These are phyloP conservation scores for Circinella umbellata DNA, from an alignment of 371 early-diverging fungal genomes.

Conservation along the genomic window DNA sequence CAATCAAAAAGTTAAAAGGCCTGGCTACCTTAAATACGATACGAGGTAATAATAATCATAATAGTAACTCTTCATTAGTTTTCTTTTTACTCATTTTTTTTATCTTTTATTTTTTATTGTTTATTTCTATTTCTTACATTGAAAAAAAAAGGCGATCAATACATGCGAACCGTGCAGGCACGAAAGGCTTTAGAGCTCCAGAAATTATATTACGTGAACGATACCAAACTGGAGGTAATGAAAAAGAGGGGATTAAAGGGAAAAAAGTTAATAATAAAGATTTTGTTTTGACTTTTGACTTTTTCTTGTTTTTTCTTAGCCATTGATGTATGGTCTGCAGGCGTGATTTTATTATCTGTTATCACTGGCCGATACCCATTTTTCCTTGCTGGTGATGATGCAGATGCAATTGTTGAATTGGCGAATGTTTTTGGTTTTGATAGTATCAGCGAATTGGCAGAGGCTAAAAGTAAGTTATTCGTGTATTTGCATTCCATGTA, in stretches of 20 bases:
- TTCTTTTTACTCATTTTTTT: not conserved
- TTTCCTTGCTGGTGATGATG: conserved; percentile 89
- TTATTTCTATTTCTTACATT: not conserved
- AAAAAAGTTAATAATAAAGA: no score
- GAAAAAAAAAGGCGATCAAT: conserved; percentile 61
- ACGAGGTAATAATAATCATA: conserved; percentile 36
- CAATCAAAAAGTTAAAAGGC: not conserved
- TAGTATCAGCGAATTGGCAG: conserved; percentile 79
- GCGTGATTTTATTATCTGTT: conserved; percentile 89
- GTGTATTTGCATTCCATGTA: no score
- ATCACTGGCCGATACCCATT: conserved; percentile 93
- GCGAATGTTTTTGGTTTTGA: conserved; percentile 85
- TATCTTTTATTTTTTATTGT: not conserved
- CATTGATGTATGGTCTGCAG: conserved; percentile 97
- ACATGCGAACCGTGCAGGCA: conserved; percentile 96
- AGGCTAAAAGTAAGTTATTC: not conserved
- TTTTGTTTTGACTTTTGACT: no score
- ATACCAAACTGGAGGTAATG: conserved; percentile 80
- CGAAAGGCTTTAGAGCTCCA: conserved; percentile 97
- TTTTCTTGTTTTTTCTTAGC: conserved; percentile 33
- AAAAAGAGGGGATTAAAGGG: no score
- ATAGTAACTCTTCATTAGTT: no score
- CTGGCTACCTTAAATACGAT: conserved; percentile 42
- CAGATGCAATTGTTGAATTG: conserved; percentile 91
- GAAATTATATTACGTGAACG: conserved; percentile 92